phyloP scores from a whole-genome alignment of 345 rosid genomes.

The Durio zibethinus region DNA sequence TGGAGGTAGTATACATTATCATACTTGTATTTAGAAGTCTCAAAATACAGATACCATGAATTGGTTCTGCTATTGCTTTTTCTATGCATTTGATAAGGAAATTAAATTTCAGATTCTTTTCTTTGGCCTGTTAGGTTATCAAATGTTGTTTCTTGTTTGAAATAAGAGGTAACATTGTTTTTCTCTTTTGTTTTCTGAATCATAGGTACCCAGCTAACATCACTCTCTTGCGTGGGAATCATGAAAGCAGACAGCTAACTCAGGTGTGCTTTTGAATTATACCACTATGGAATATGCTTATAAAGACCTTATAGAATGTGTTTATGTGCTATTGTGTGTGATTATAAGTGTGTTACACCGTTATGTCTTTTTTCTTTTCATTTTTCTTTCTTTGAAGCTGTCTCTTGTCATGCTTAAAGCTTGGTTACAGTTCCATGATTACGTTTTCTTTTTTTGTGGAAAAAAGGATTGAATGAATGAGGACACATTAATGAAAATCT shows the following conservation, averaged over 20 bases:
- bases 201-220: slow-evolving; percentile 92
- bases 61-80: not conserved
- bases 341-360: not conserved
- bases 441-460: not conserved
- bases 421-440: not conserved
- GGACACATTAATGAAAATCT: too few species aligned
- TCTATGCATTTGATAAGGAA: not conserved
- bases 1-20: too few species aligned
- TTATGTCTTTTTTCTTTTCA: not conserved
- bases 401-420: not conserved
- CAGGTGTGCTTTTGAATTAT: slow-evolving; percentile 53
- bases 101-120: not conserved
- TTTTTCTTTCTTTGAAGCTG: not conserved
- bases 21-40: not conserved
- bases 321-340: not conserved
- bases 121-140: not conserved
- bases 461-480: not conserved
- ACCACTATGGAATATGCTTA: not conserved
- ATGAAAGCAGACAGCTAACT: slow-evolving; percentile 98
- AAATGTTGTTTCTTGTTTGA: not conserved
- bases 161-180: not conserved
- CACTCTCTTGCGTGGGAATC: slow-evolving; percentile 98
- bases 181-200: slow-evolving; percentile 10
- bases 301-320: not conserved
- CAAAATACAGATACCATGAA: not conserved